Base-by-base conservation (phyloP, 768 basidiomycete species). In the Boletus sp. region DNA sequence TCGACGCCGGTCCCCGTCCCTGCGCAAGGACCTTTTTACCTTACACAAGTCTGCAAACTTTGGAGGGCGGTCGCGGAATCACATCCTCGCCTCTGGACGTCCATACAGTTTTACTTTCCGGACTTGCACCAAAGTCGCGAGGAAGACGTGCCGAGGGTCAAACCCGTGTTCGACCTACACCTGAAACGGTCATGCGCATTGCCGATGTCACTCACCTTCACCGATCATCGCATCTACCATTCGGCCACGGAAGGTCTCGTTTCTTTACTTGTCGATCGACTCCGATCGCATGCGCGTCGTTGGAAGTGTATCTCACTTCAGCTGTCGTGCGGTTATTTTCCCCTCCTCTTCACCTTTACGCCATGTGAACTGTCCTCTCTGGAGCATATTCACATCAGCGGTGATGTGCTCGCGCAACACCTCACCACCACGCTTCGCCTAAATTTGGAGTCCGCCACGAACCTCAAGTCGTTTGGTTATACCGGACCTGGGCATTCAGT, bases 71-170 rank as follows among this genome's bases (percentile, higher is more conserved):
- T 63, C 7, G 55, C 41, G 1, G 43, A 53, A 42, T 57, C 51
- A n/a, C 30, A 58, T 6, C 56, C 62, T 2, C 41, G n/a, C 19
- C 59, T 70, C 5, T 70, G 68, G 68, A 56, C 56, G 1, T 59
- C 61, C 30, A 59, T 69, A 38, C 51, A 45, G 7, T 14, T 69
- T 10, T 42, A 51, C 43, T 49, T 66, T n/a, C 50, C 53, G 25
- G 45, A 46, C 0, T 44, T 47, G 7, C 8, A 13, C 8, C 30
- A 10, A 9, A 30, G 21, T 13, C 51, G 53, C 0, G 29, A 41
- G 30, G 23, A 54, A 40, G 57, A 64, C 37, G 32, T 56, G 4
- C 10, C 23, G 9, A 50, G 30, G 15, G 25, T 59, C 27, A 14
- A 46, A 42, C 41, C 33, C 4, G 8, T 42, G 10, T 30, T 60